These are phyloP conservation scores for Candida ficus DNA, from an alignment of 805 yeast species.

Conservation along the genomic window DNA sequence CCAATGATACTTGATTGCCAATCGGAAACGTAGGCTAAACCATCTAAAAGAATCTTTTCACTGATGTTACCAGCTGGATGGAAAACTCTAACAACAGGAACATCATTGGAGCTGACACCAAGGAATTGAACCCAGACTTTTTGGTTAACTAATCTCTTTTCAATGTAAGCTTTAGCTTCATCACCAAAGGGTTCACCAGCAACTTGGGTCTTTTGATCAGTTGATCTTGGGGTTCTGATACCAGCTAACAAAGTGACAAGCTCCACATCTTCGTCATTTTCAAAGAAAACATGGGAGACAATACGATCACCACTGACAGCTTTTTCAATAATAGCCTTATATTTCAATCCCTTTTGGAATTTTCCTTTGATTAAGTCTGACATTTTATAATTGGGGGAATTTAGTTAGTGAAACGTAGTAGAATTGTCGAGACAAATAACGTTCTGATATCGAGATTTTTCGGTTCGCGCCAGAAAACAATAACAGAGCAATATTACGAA, in stretches of 20 bases:
- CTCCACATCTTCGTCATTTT: constrained; percentile 46
- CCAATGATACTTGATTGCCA: constrained; percentile 76
- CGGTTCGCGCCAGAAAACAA: constrained; percentile 1
- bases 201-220: constrained; percentile 32
- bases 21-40: constrained; percentile 71
- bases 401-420: no score
- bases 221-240: constrained; percentile 64
- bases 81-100: constrained; percentile 49
- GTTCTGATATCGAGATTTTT: neutral
- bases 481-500: no score
- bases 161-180: constrained; percentile 60
- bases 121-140: constrained; percentile 50
- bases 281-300: constrained; percentile 49
- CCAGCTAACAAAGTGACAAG: constrained; percentile 70
- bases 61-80: constrained; percentile 80
- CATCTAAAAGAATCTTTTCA: constrained; percentile 59
- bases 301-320: constrained; percentile 77
- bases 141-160: constrained; percentile 56
- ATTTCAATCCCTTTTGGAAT: constrained; percentile 24
- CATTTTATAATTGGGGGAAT: no score
- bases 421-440: no score
- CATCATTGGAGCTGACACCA: constrained; percentile 59
- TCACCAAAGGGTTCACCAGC: constrained; percentile 58
- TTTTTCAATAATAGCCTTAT: constrained; percentile 59
- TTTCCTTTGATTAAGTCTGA: constrained; percentile 22